Conservation (phyloP, 2,329 filamentous ascomycete genomes). For the Aureobasidium sp. region DNA sequence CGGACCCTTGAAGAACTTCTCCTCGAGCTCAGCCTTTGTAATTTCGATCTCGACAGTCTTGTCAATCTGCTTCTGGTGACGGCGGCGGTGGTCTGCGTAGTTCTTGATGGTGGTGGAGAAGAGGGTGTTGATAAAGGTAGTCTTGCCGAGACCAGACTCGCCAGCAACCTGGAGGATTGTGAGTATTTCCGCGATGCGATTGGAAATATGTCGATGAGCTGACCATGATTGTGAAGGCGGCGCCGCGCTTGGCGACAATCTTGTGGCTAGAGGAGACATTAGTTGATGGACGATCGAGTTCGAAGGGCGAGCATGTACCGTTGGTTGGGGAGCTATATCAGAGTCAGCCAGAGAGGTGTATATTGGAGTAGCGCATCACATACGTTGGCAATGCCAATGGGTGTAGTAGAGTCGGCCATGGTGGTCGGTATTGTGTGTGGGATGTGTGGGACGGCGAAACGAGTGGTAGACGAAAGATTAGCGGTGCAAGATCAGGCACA, state of each 20-base stretch:
- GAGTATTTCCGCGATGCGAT: constrained; percentile 17
- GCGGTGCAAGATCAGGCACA: neutral
- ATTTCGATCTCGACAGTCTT: constrained; percentile 99
- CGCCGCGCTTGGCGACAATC: constrained; percentile 75
- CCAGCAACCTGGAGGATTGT: constrained; percentile 67
- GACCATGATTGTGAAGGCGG: constrained; percentile 99
- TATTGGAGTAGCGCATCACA: too few relatives aligned
- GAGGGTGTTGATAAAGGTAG: constrained; percentile 99
- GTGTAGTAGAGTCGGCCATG: constrained; percentile 57
- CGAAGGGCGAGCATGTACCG: constrained; percentile 37
- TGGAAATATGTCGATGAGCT: constrained; percentile 18
- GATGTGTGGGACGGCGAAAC: neutral
- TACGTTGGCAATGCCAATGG: constrained; percentile 68
- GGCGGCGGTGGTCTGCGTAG: constrained; percentile 99
- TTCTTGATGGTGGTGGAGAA: constrained; percentile 99
- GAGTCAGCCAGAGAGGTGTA: too few relatives aligned
- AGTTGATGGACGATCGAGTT: constrained; percentile 23
- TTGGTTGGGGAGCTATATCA: constrained; percentile 56
- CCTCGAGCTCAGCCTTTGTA: constrained; percentile 98
- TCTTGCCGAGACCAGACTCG: constrained; percentile 98
- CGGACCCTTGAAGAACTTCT: constrained; percentile 99
- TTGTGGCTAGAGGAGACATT: constrained; percentile 48
- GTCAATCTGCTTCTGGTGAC: constrained; percentile 98
- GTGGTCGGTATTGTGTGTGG: constrained; percentile 16
- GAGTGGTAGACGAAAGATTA: neutral